phyloP scores from a whole-genome alignment of 768 basidiomycete species.

The Pleurotus eryngii region DNA sequence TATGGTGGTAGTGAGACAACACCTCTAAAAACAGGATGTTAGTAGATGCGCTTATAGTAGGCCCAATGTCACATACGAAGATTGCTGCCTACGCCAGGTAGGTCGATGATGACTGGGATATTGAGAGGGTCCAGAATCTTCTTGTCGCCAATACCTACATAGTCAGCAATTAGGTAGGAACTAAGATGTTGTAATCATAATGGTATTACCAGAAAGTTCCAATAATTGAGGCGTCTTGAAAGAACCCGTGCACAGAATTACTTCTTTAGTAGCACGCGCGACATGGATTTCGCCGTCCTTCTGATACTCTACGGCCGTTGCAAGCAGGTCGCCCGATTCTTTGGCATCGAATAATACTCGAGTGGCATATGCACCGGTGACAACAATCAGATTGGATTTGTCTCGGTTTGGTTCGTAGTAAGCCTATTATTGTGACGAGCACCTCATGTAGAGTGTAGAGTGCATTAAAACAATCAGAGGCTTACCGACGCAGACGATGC shows the following conservation, averaged over 20 bases:
- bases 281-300: slow-evolving; percentile 6
- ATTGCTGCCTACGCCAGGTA: slow-evolving; percentile 41
- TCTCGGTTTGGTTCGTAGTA: slow-evolving; percentile 4
- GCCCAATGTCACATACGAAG: slow-evolving; percentile 14
- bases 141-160: slow-evolving; percentile 32
- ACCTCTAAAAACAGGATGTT: not conserved
- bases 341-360: not conserved
- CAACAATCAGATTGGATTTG: not conserved
- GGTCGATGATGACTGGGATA: slow-evolving; percentile 29
- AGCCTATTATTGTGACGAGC: not conserved
- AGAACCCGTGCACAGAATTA: slow-evolving; percentile 21
- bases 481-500: slow-evolving; percentile 5
- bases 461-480: no score
- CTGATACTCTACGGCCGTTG: slow-evolving; percentile 12
- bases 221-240: slow-evolving; percentile 23
- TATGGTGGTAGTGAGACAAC: no score
- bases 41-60: not conserved
- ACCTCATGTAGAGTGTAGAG: not conserved
- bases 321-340: not conserved
- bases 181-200: not conserved
- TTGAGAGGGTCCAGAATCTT: slow-evolving; percentile 22
- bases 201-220: slow-evolving; percentile 16
- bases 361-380: slow-evolving; percentile 6
- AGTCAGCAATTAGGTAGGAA: slow-evolving; percentile 21
- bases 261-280: slow-evolving; percentile 14